Evolutionary conservation across 2,329 filamentous ascomycete species (phyloP).

Genomic region (Paecilomyces dactylethromorphus): DNA sequence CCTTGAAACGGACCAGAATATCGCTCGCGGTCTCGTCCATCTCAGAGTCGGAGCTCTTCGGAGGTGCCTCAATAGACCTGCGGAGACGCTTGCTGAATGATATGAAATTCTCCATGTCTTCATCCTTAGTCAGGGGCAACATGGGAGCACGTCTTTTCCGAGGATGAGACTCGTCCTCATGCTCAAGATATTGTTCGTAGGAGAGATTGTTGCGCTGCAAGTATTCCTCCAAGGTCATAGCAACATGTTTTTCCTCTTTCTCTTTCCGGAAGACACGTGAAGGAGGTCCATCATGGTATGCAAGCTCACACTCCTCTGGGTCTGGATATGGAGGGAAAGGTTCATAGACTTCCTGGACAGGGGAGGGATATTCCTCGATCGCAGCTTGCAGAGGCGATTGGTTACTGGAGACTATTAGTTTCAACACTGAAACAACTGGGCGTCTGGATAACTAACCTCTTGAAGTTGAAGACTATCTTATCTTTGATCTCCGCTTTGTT

Average conservation of each 20-base stretch:
- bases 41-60: not conserved
- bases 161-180: not conserved
- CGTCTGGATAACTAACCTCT: not conserved
- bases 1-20: not conserved
- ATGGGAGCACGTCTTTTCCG: not conserved
- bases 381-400: not conserved
- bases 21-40: not conserved
- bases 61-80: not conserved
- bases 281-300: not conserved
- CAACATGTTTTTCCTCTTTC: not conserved
- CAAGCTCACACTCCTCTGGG: not conserved
- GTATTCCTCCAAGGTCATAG: constrained; percentile 6
- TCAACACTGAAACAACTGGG: not conserved
- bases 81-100: not conserved
- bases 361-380: not conserved
- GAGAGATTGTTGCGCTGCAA: constrained; percentile 2
- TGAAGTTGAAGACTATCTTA: too few relatives aligned
- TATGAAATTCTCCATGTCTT: not conserved
- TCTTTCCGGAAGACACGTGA: not conserved
- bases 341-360: not conserved
- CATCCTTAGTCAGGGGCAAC: not conserved
- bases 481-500: not conserved
- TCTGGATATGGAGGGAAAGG: not conserved
- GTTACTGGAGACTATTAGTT: not conserved
- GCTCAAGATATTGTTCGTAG: not conserved